Conservation (phyloP, 768 basidiomycete species). For the Melanogaster broomeanus region DNA sequence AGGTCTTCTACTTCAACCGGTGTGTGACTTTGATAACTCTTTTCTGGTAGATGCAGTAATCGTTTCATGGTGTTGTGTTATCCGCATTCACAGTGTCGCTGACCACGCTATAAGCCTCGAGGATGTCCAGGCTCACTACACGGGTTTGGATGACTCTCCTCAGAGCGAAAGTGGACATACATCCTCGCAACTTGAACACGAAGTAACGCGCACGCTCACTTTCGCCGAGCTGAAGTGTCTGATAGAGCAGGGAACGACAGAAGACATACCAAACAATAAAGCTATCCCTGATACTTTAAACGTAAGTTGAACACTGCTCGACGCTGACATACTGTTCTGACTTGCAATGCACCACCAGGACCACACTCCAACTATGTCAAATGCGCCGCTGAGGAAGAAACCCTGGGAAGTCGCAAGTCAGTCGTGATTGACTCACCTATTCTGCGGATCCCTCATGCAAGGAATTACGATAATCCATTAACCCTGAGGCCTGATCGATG, state of each 20-base stretch:
- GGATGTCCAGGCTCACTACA: slow-evolving; percentile 18
- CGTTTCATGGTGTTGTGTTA: slow-evolving; percentile 5
- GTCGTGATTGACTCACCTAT: slow-evolving; percentile 17
- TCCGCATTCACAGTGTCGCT: slow-evolving; percentile 30
- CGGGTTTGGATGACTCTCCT: slow-evolving; percentile 11
- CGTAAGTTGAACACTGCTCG: slow-evolving; percentile 41
- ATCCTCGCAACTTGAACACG: slow-evolving; percentile 6
- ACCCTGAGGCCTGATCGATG: too few relatives aligned
- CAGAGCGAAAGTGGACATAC: slow-evolving; percentile 22
- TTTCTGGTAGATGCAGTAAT: slow-evolving; percentile 33
- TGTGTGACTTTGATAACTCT: slow-evolving; percentile 23
- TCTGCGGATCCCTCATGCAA: slow-evolving; percentile 6
- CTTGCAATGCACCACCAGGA: slow-evolving; percentile 39
- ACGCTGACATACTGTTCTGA: neutral
- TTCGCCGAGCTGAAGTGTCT: slow-evolving; percentile 70
- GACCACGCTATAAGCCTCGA: slow-evolving; percentile 30
- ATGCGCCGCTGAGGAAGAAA: slow-evolving; percentile 51
- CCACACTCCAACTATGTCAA: slow-evolving; percentile 58
- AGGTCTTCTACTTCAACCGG: slow-evolving; percentile 77
- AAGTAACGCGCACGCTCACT: slow-evolving; percentile 50
- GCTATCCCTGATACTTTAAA: slow-evolving; percentile 65
- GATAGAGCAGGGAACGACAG: slow-evolving; percentile 69
- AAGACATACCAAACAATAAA: slow-evolving; percentile 80
- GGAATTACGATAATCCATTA: slow-evolving; percentile 15
- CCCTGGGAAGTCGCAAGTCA: slow-evolving; percentile 57